phyloP scores from a whole-genome alignment of 306 rosid genomes.

The Citrullus colocynthis region DNA sequence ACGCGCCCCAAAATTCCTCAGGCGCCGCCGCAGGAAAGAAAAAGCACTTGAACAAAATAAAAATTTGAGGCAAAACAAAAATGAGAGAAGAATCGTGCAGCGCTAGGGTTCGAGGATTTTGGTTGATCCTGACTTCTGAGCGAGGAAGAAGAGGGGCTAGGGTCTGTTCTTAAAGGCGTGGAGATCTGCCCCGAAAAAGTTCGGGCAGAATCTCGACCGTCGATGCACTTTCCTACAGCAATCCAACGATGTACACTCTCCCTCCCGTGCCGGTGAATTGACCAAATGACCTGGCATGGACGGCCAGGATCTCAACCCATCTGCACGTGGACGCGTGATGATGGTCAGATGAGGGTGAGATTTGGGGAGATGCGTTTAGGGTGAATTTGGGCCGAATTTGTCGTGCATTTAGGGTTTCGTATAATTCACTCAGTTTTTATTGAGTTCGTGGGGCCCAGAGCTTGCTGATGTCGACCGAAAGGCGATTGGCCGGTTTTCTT shows the following conservation, averaged over 20 bases:
- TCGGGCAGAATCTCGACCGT: conserved; percentile 27
- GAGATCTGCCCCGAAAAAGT: conserved; percentile 69
- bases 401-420: conserved; percentile 18
- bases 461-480: conserved; percentile 11
- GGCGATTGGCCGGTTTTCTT: conserved; percentile 9
- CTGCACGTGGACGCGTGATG: conserved; percentile 10
- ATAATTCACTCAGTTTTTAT: neutral
- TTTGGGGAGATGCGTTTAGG: conserved; percentile 5
- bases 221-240: neutral
- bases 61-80: neutral
- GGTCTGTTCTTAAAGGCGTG: conserved; percentile 78
- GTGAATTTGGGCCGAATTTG: conserved; percentile 9
- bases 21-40: conserved; percentile 13
- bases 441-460: neutral
- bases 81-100: neutral
- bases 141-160: conserved; percentile 42
- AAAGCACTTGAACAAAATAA: too few species aligned
- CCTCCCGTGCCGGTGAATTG: conserved; percentile 24
- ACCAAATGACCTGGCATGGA: conserved; percentile 48
- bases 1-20: neutral
- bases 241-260: conserved; percentile 12
- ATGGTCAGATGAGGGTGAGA: conserved; percentile 1
- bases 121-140: conserved; percentile 59
- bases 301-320: conserved; percentile 19
- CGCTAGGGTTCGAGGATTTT: conserved; percentile 43